Evolutionary conservation across 257 asterid genomes (phyloP), one percentile per base, ranked within the genome.

Genomic region (Euphrasia confusa): DNA sequence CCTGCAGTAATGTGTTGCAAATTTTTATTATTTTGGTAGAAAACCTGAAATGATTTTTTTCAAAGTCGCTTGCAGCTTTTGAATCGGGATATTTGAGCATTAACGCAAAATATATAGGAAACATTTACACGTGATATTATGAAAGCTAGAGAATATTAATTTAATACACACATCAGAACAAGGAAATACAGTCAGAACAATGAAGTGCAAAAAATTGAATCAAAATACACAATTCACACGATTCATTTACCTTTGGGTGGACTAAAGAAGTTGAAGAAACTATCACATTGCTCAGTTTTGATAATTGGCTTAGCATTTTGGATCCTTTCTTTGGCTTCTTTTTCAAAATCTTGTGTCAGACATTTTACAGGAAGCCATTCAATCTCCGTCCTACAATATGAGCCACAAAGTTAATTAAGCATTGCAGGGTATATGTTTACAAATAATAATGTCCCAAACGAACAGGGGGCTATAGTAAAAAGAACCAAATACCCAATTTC

Each of bases 301-400:
- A 87, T 84, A 44, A 86, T 72, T 32, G 90, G 95, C 64, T 84
- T 84, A 15, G 83, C 77, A 74, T 79, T 59, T 91, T 83, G 15
- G 97, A 82, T 10, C 98, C 95, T 72, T 88, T 88, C 87, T 84
- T 91, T 4, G 97, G 87, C 77, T 86, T 91, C 87, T 84, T 88
- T 73, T 84, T 91, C 47, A 91, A 75, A 62, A 86, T 72, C 76
- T 84, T 84, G 95, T 1, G 93, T 84, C 87, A 88, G 74, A 64
- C 84, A 77, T 72, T 91, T 91, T 17, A 93, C 93, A 0, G 90
- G 87, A 69, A 69, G 61, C 97, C 98, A 91, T 39, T 86, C 95
- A 1, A 91, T 84, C 81, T 81, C 92, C 42, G 95, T 83, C 79
- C 97, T 91, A 58, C 24, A 76, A 45, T 60, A 4, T 45, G 48